Base-by-base conservation (phyloP, 2,329 filamentous ascomycete genomes). In the Epichloe glyceriae region DNA sequence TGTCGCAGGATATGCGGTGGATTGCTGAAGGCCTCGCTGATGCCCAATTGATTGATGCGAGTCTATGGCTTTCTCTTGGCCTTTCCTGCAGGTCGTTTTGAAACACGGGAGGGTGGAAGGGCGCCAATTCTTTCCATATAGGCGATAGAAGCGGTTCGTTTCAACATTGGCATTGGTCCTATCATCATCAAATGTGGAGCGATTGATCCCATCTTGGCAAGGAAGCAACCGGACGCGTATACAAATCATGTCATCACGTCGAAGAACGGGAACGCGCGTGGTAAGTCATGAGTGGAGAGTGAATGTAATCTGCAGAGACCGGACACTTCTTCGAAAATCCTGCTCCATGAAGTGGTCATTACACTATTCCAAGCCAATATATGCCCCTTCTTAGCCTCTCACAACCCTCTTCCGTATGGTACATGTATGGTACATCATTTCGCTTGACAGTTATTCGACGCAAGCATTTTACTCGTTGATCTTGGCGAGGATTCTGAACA, bases 401-500 rank as follows among this genome's bases (percentile, higher is more conserved):
- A 30, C 47, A 46, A 52, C 46, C 38, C 37, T 55, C 52, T 54
- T 39, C 54, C 50, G 44, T 67, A 65, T 67, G 55, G 53, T 67
- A 65, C 62, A 66, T 44, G 3, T 66, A 65, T 67, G 60, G 58
- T 68, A 65, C 62, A 66, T 56, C 53, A 54, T 58, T 54, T 44
- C 52, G 30, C 44, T 17, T 17, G 8, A 8, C 11, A 20, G 4
- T 7, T 51, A 7, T 48, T 34, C 51, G 33, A 15, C 37, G 57
- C 50, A 54, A 58, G 59, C 56, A 61, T 59, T 59, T 63, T 77
- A 95, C 79, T 97, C 91, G 74, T 88, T 95, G 80, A 98, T 95
- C 85, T 97, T 98, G 70, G 93, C 93, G 55, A 98, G 82, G 61
- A 98, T 88, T 70, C 91, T 96, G 20, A 11, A n/a, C 11, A 11